These are phyloP conservation scores for Luffa aegyptiaca DNA, from an alignment of 306 rosid species.

Conservation along the genomic window DNA sequence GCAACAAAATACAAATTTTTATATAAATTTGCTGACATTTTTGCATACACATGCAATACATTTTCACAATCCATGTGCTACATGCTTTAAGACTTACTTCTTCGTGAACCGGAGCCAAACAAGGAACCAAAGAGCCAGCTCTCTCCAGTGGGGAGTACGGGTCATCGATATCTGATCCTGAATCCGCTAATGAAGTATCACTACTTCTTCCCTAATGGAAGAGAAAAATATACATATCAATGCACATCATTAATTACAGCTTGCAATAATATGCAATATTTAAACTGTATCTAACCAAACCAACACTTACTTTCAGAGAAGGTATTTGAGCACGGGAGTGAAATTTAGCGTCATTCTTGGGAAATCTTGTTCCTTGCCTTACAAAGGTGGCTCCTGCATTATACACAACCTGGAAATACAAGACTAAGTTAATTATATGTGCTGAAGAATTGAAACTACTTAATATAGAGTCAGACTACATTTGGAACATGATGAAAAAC, in stretches of 20 bases:
- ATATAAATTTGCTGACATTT: neutral
- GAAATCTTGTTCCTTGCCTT: slow-evolving; percentile 47
- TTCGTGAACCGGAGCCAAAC: slow-evolving; percentile 63
- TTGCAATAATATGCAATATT: neutral
- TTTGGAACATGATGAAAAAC: neutral
- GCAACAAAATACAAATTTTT: slow-evolving; percentile 9
- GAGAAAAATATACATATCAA: neutral
- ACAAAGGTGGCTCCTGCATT: slow-evolving; percentile 54
- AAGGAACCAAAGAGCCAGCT: slow-evolving; percentile 33
- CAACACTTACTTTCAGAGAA: slow-evolving; percentile 49
- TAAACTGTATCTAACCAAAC: neutral
- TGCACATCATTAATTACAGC: neutral
- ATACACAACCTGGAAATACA: slow-evolving; percentile 58
- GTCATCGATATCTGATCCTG: slow-evolving; percentile 70
- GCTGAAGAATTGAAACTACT: neutral
- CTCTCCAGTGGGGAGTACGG: slow-evolving; percentile 47
- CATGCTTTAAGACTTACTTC: slow-evolving; percentile 45
- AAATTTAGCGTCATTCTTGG: slow-evolving; percentile 33
- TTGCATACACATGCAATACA: neutral
- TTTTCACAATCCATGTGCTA: neutral
- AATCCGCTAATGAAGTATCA: slow-evolving; percentile 59
- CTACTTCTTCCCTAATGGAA: slow-evolving; percentile 45
- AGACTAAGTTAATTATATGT: neutral
- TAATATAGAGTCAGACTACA: neutral
- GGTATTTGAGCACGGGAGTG: slow-evolving; percentile 30